Percentiles rank a stretch among this genome's conserved stretches.
phyloP scores from a whole-genome alignment of 2,329 filamentous ascomycete species.

The Neurospora sp. region DNA sequence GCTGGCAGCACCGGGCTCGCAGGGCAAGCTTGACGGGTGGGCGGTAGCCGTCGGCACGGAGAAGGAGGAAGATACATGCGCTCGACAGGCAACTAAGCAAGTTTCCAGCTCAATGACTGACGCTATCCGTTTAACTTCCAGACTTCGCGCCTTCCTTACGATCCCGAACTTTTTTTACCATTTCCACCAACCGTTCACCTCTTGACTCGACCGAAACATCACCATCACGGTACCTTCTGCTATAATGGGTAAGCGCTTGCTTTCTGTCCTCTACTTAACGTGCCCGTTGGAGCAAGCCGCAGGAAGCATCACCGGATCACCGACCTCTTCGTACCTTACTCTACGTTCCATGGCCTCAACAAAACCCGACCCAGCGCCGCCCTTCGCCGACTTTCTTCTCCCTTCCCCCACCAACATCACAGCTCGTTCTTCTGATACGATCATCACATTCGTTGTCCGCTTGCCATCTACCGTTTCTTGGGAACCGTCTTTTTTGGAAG shows the following conservation, averaged over 20 bases:
- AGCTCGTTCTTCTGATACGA: conserved; percentile 22
- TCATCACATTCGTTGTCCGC: conserved; percentile 24
- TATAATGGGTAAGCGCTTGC: conserved; percentile 37
- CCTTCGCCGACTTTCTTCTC: conserved; percentile 10
- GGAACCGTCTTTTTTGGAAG: conserved; percentile 25
- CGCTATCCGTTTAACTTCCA: conserved; percentile 9
- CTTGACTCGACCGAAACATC: conserved; percentile 7
- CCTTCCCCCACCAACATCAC: conserved; percentile 17
- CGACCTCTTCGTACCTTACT: conserved; percentile 12
- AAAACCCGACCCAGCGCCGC: conserved; percentile 4
- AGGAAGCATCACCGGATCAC: conserved; percentile 10
- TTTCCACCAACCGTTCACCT: neutral
- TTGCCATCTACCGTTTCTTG: conserved; percentile 37
- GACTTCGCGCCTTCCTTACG: conserved; percentile 17
- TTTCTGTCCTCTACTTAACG: conserved; percentile 15
- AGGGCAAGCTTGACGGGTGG: neutral
- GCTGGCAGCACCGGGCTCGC: neutral
- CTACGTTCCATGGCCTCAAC: conserved; percentile 1
- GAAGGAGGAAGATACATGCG: neutral
- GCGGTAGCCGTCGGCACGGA: neutral
- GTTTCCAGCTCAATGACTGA: conserved; percentile 10
- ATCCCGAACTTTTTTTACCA: conserved; percentile 2
- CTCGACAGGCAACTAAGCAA: neutral
- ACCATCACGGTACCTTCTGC: conserved; percentile 17
- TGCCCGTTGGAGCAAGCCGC: conserved; percentile 11